Base-by-base conservation (phyloP, 495 filamentous ascomycete species). In the Xylaria telfairii region DNA sequence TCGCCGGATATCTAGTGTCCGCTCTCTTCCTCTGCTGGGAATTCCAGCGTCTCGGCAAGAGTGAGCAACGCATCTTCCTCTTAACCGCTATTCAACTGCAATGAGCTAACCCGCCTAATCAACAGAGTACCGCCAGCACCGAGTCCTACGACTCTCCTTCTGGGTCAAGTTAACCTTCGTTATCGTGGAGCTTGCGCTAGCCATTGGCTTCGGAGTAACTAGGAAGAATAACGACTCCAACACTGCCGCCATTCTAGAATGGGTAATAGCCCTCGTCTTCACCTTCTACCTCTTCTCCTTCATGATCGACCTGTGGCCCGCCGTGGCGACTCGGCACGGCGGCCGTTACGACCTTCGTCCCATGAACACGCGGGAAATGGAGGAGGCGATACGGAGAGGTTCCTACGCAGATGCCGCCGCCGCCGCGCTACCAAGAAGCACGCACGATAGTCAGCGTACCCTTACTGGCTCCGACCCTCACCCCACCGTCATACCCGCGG, bases 271-370 rank as follows among this genome's bases (percentile, higher is more conserved):
- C 28, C 90, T 98, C 73, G 84, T 98, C 71, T 99, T 97, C 82
- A 94, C 91, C 12, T 92, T 93, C 75, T 98, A 96, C 79, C 84
- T 97, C 51, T 87, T 97, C 59, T 94, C 92, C 47, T 98, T 97
- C 83, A 88, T 92, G 65, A 83, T 98, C 75, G 96, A 99, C 78
- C 85, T 99, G 46, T 83, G 93, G 63, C 96, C 96, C 0, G 93
- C 94, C 24, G 85, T 92, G 2, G 54, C 69, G 24, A 76, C 76
- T 15, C 72, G 73, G 12, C 62, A 72, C 68, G 71, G 65, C 17
- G 57, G 72, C 49, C 72, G 62, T 19, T 44, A 68, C 64, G 63
- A 70, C 12, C 19, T 72, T 0, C 46, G 71, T 8, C 53, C 70
- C 4, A 72, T 71, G 71, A 60, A 24, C 47, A 69, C 67, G 56